Percentiles rank a stretch among this genome's conserved stretches.
These are phyloP conservation scores for Trypanosomatidae sp. DNA, from an alignment of 208 protist genomes.

Conservation along the genomic window DNA sequence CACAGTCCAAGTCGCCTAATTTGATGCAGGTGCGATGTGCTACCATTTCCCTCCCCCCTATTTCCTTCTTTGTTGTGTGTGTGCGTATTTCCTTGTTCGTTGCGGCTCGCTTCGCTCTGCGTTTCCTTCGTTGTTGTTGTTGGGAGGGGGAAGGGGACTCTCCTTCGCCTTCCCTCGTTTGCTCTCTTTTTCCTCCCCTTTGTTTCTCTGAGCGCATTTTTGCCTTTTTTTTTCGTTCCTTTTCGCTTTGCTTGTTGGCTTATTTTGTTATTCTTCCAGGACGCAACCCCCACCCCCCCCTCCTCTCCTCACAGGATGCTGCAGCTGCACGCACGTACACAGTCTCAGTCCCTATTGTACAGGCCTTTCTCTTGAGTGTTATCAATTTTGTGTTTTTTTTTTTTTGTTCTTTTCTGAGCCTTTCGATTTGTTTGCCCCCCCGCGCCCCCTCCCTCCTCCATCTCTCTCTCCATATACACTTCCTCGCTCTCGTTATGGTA, in stretches of 20 bases:
- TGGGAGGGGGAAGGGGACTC: neutral
- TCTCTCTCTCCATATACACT: neutral
- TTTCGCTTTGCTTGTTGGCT: neutral
- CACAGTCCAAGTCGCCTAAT: no score
- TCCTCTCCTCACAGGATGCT: neutral
- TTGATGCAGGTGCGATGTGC: neutral
- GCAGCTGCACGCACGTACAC: neutral
- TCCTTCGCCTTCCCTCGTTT: conserved; percentile 1
- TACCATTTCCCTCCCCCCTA: neutral
- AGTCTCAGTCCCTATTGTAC: neutral
- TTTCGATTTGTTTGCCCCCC: neutral
- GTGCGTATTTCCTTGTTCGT: neutral
- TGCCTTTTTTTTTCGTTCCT: neutral
- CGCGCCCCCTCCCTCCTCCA: neutral
- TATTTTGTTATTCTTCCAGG: conserved; percentile 5
- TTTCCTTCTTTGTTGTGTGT: conserved; percentile 3
- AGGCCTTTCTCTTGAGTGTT: neutral
- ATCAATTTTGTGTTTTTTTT: neutral
- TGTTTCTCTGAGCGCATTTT: neutral
- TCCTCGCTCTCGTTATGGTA: neutral
- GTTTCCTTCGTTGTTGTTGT: neutral
- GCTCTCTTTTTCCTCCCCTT: neutral
- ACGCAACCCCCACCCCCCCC: neutral
- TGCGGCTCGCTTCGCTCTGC: neutral
- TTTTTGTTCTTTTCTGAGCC: no score